Base-by-base conservation (phyloP, 1,139 yeast genomes). In the Suhomyces kunorum region DNA sequence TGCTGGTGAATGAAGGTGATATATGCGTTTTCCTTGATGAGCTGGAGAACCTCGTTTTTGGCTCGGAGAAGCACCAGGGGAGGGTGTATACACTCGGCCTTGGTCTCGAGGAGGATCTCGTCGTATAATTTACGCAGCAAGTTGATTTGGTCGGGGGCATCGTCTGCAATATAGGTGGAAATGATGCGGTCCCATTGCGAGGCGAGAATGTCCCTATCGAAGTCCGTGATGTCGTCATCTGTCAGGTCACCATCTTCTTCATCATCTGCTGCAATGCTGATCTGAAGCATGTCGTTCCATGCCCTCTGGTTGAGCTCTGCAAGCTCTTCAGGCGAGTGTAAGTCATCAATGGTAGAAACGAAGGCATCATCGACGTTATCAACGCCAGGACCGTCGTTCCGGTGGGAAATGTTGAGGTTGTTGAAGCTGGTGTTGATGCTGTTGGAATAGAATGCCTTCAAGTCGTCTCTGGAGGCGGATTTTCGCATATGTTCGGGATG, bases 1-100 rank as follows among this genome's bases (percentile, higher is more conserved):
- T 31, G 36, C 23, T 40, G 38, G 17, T 40, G 37, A 6, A 37
- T 18, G 26, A 48, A 50, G 12, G 45, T 43, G 14, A 32, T 20
- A 46, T 71, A 74, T 5, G 66, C 74, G 47, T 75, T 76, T 47
- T 74, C 80, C 44, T 74, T 63, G 26, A 76, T 51, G 19, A 76
- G 46, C 43, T 68, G 74, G 19, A 72, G 38, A 6, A 71, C 68
- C 35, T 73, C 76, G 39, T 64, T 62, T 47, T 69, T 69, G 3
- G 78, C 76, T n/a, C 58, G 60, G 23, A 65, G 40, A n/a, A 76
- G 55, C 1, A 62, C 56, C 13, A 48, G 35, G 0, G 80, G 80
- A 9, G 68, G 59, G 41, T 74, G 79, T 24, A 61, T 54, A 16
- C 55, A 42, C 12, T 55, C 41, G n/a, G 44, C 44, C 5, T 48